These are phyloP conservation scores for Cystobasidium tubakii DNA, from an alignment of 768 basidiomycete genomes.

Conservation along the genomic window DNA sequence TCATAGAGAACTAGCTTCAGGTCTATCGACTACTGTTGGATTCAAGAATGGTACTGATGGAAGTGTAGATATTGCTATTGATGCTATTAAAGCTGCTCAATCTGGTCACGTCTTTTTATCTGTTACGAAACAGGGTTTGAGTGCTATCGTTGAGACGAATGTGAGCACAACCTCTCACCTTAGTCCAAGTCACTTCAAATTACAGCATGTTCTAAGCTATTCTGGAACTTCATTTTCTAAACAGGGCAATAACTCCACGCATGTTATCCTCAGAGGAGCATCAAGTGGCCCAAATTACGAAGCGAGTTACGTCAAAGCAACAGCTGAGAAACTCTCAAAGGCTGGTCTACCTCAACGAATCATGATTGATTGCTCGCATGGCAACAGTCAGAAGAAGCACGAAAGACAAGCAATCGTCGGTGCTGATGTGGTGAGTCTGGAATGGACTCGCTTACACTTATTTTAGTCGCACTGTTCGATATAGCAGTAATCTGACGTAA, in stretches of 20 bases:
- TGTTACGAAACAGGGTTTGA: slow-evolving; percentile 92
- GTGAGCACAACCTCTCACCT: slow-evolving; percentile 3
- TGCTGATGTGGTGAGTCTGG: slow-evolving; percentile 65
- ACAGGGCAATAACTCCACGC: slow-evolving; percentile 74
- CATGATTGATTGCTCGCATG: slow-evolving; percentile 95
- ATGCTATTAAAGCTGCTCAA: slow-evolving; percentile 88
- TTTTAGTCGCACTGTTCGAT: no score
- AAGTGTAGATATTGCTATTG: slow-evolving; percentile 68
- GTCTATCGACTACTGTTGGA: slow-evolving; percentile 89
- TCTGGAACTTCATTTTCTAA: not conserved
- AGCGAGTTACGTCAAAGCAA: slow-evolving; percentile 70
- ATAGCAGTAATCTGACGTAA: no score
- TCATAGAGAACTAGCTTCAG: slow-evolving; percentile 71
- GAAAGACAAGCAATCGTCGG: slow-evolving; percentile 80
- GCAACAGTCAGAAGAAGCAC: slow-evolving; percentile 89
- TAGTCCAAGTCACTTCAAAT: no score
- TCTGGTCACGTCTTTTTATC: slow-evolving; percentile 90
- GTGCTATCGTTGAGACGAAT: slow-evolving; percentile 89
- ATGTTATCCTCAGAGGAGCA: slow-evolving; percentile 90
- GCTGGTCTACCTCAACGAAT: slow-evolving; percentile 71
- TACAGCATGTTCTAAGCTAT: no score
- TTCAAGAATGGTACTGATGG: slow-evolving; percentile 99
- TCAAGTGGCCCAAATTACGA: slow-evolving; percentile 81
- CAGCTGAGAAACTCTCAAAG: slow-evolving; percentile 68
- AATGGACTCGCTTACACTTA: no score